A percentile compares a stretch with the other conserved stretches of the same genome.
phyloP scores from a whole-genome alignment of 2,329 filamentous ascomycete genomes.

The Penicillium palitans region DNA sequence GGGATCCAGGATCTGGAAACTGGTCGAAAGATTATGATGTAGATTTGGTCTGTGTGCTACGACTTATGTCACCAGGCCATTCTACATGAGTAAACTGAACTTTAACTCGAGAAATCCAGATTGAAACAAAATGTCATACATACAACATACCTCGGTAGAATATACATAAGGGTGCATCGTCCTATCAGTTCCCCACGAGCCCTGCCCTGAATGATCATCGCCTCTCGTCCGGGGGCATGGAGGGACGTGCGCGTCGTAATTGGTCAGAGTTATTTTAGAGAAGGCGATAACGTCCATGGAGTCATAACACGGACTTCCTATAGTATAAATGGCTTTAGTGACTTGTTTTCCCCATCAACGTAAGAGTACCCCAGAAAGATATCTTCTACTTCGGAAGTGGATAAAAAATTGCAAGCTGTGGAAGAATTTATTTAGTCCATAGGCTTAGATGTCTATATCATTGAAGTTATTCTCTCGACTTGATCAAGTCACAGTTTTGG shows the following conservation, averaged over 20 bases:
- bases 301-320: not conserved
- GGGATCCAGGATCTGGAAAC: not conserved
- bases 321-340: too few relatives aligned
- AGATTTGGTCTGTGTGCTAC: not conserved
- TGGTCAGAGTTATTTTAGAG: slow-evolving; percentile 24
- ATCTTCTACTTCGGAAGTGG: not conserved
- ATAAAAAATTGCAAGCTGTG: not conserved
- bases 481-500: not conserved
- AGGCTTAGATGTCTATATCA: not conserved
- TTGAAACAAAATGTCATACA: not conserved
- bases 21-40: not conserved
- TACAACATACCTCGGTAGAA: not conserved
- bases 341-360: too few relatives aligned
- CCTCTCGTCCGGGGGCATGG: slow-evolving; percentile 41
- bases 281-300: not conserved
- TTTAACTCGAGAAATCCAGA: not conserved
- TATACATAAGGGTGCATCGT: not conserved
- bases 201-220: slow-evolving; percentile 15
- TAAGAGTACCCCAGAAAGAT: too few relatives aligned
- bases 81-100: not conserved
- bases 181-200: slow-evolving; percentile 23
- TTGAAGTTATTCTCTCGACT: not conserved
- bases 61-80: not conserved
- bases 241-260: slow-evolving; percentile 38
- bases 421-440: too few relatives aligned